Evolutionary conservation across 2,329 filamentous ascomycete species (phyloP).

Genomic region (Atkinsonella hypoxylon): DNA sequence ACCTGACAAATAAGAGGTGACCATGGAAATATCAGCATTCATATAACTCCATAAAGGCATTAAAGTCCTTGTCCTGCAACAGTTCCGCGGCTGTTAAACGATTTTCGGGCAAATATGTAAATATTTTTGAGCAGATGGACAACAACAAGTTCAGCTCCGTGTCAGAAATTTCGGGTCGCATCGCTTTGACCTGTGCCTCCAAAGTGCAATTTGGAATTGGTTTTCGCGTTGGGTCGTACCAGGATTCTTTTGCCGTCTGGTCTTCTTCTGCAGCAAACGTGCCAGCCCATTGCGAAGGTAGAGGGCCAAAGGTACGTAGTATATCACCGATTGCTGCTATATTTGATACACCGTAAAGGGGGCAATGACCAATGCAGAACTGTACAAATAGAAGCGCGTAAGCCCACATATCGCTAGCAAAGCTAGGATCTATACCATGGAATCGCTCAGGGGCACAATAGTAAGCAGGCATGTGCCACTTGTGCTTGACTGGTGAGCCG

Average conservation of each 20-base stretch:
- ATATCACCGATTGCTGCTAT: neutral
- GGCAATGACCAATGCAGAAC: neutral
- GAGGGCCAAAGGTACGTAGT: neutral
- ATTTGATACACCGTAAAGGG: neutral
- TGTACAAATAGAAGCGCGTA: neutral
- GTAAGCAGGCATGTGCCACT: neutral
- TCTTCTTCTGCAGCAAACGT: neutral
- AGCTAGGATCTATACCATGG: neutral
- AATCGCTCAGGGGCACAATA: neutral
- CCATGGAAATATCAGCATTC: neutral
- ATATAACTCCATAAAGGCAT: neutral
- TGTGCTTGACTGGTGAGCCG: neutral
- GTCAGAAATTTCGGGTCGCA: neutral
- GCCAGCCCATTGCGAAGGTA: neutral
- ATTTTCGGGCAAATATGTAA: neutral
- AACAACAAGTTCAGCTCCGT: neutral
- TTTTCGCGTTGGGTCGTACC: neutral
- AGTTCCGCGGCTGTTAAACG: neutral
- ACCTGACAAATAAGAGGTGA: neutral
- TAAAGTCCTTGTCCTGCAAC: neutral
- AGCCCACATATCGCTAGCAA: neutral
- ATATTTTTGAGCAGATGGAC: neutral
- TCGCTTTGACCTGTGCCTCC: no score
- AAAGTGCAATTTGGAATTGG: no score
- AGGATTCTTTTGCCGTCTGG: neutral